Evolutionary conservation across 495 filamentous ascomycete genomes (phyloP).

Genomic region (Penicillium soppii): DNA sequence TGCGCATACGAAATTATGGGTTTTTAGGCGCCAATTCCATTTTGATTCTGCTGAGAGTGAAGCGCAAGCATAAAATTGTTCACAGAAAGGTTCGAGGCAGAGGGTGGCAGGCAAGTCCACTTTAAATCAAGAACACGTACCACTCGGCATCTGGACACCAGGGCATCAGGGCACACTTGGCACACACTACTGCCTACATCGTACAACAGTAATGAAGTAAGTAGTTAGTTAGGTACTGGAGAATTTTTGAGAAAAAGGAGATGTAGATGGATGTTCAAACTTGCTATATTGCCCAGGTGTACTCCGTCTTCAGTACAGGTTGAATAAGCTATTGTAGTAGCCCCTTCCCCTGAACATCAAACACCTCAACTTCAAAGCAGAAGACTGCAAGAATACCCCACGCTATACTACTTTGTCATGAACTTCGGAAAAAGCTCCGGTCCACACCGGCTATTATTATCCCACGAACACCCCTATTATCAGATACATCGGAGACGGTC

Average conservation of each 20-base stretch:
- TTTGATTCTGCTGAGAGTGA: no score
- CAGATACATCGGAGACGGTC: background rate
- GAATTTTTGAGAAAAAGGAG: no score
- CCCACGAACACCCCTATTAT: constrained; percentile 7
- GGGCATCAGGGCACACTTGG: no score
- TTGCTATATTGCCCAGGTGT: no score
- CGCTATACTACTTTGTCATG: background rate
- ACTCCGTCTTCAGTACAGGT: no score
- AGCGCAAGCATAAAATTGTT: no score
- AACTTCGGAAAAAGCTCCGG: background rate
- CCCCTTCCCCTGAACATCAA: background rate
- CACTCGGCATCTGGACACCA: no score
- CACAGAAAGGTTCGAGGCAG: background rate
- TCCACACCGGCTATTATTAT: constrained; percentile 4
- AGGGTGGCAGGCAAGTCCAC: background rate
- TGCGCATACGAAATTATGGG: background rate
- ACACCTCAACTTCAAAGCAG: background rate
- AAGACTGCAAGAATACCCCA: background rate
- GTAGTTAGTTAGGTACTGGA: no score
- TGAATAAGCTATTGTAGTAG: background rate
- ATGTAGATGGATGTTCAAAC: no score
- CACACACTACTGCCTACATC: background rate
- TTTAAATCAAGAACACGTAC: background rate
- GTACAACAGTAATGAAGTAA: no score
- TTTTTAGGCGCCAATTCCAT: background rate